These are phyloP conservation scores for Aureobasidium lini DNA, from an alignment of 2,329 filamentous ascomycete genomes.

Conservation along the genomic window DNA sequence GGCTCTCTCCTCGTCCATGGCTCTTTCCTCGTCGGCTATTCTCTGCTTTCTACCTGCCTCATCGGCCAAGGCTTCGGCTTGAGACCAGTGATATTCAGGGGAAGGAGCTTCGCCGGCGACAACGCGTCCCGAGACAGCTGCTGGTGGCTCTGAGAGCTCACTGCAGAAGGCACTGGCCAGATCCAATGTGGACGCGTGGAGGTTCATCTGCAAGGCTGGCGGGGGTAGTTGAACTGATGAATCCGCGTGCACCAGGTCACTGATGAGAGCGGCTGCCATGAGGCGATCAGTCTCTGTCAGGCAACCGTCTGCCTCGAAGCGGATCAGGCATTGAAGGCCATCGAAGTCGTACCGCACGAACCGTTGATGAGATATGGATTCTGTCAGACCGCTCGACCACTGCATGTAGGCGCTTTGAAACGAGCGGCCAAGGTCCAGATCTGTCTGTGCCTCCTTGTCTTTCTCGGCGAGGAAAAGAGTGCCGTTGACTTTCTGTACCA, in stretches of 20 bases:
- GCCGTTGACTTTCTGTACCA: neutral
- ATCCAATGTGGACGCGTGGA: neutral
- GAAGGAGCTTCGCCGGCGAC: neutral
- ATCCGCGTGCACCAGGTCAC: neutral
- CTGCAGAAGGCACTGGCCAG: neutral
- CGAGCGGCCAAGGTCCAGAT: neutral
- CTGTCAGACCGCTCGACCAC: neutral
- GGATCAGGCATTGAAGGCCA: neutral
- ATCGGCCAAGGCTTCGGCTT: neutral
- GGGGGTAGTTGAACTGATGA: neutral
- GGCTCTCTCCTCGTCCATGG: no score
- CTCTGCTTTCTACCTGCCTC: neutral
- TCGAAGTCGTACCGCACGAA: neutral
- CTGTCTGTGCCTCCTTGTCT: neutral
- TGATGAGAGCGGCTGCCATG: neutral
- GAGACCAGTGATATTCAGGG: neutral
- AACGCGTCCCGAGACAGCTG: neutral
- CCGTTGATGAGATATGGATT: neutral
- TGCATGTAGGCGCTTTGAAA: neutral
- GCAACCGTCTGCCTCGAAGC: neutral
- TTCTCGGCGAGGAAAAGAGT: neutral
- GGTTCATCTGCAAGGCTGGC: neutral
- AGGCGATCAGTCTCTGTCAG: neutral
- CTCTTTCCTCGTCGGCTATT: neutral
- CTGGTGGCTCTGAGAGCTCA: neutral